Conservation (phyloP, 2,329 filamentous ascomycete species). For the Fusarium dimerum region DNA sequence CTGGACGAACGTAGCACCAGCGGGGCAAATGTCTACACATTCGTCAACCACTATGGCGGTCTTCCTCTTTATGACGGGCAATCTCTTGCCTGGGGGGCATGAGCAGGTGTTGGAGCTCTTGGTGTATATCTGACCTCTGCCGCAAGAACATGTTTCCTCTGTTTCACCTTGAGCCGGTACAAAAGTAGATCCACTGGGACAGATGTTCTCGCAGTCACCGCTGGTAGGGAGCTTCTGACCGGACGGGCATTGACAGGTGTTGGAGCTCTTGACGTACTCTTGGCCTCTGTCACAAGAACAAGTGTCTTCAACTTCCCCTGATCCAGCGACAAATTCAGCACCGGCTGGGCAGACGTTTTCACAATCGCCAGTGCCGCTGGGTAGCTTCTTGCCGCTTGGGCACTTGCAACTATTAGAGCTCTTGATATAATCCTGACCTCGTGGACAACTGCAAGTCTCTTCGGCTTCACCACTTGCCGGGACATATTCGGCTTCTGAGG, state of each 20-base stretch:
- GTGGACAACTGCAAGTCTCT: neutral
- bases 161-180: too few species aligned
- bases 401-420: neutral
- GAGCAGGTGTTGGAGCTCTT: neutral
- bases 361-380: neutral
- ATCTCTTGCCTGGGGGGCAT: neutral
- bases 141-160: too few species aligned
- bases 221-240: too few species aligned
- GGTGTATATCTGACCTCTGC: neutral
- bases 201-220: too few species aligned
- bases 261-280: too few species aligned
- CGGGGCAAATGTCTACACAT: neutral
- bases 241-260: too few species aligned
- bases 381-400: neutral
- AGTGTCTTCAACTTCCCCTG: neutral
- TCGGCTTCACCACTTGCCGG: neutral
- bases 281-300: neutral
- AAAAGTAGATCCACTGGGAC: too few species aligned
- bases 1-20: neutral
- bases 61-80: neutral
- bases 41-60: neutral
- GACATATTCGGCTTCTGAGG: neutral
- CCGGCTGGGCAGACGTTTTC: neutral
- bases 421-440: neutral
- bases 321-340: neutral